Percentiles rank a stretch among this genome's conserved stretches.
Evolutionary conservation across 768 basidiomycete species (phyloP).

Genomic region (Boletus tomentosulus): DNA sequence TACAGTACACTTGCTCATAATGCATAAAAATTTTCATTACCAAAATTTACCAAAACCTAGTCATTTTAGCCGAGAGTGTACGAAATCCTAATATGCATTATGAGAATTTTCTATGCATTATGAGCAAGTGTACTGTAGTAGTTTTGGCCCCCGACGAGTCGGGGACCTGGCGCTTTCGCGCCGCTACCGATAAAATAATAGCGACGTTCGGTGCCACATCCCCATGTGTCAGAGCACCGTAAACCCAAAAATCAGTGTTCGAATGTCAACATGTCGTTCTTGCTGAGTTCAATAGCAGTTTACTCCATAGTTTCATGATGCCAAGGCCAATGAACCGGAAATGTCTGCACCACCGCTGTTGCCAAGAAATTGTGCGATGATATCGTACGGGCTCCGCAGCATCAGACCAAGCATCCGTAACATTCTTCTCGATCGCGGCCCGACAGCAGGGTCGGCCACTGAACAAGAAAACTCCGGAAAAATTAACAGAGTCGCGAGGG

Average conservation of each 20-base stretch:
- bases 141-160: too few species aligned
- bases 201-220: neutral
- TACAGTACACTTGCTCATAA: too few species aligned
- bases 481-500: neutral
- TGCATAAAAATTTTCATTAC: too few species aligned
- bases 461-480: conserved; percentile 70
- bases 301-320: neutral
- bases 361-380: neutral
- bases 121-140: too few species aligned
- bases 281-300: neutral
- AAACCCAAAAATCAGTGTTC: neutral
- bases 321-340: neutral
- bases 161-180: too few species aligned
- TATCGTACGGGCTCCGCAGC: neutral
- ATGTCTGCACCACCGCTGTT: neutral
- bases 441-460: conserved; percentile 69
- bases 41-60: too few species aligned
- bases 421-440: conserved; percentile 45
- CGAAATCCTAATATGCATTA: too few species aligned
- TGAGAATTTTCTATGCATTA: too few species aligned
- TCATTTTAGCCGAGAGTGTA: too few species aligned
- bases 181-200: too few species aligned
- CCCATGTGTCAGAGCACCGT: neutral
- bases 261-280: neutral
- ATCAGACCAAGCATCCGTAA: conserved; percentile 64